Percentiles rank a stretch among this genome's conserved stretches.
These are phyloP conservation scores for Aspergillus clavatus DNA, from an alignment of 2,329 filamentous ascomycete genomes.

Conservation along the genomic window DNA sequence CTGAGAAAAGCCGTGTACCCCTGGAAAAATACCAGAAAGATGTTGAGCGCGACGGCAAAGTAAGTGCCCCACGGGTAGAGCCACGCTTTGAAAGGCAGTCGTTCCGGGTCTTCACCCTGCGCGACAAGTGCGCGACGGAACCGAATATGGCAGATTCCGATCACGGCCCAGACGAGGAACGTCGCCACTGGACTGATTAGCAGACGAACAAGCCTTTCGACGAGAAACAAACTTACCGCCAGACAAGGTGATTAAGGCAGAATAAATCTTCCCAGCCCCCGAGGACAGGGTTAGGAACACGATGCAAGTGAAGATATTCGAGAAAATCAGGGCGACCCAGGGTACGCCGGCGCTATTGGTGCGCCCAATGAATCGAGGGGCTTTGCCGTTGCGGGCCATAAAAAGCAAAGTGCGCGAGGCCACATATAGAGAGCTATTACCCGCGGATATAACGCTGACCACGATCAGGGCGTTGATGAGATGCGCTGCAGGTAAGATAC, in stretches of 20 bases:
- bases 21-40: slow-evolving; percentile 49
- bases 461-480: slow-evolving; percentile 75
- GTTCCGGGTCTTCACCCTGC: slow-evolving; percentile 34
- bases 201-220: background rate
- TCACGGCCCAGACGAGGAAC: slow-evolving; percentile 39
- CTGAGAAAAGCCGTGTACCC: slow-evolving; percentile 51
- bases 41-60: slow-evolving; percentile 43
- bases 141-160: slow-evolving; percentile 40
- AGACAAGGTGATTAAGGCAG: slow-evolving; percentile 31
- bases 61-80: slow-evolving; percentile 52
- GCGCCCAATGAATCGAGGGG: slow-evolving; percentile 63
- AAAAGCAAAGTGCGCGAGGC: slow-evolving; percentile 68
- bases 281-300: slow-evolving; percentile 30
- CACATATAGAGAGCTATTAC: slow-evolving; percentile 74
- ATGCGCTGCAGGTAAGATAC: slow-evolving; percentile 67
- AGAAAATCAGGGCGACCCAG: slow-evolving; percentile 58
- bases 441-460: slow-evolving; percentile 64
- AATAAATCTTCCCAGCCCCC: slow-evolving; percentile 27
- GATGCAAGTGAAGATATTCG: slow-evolving; percentile 60
- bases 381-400: slow-evolving; percentile 70
- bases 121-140: slow-evolving; percentile 37
- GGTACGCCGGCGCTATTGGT: slow-evolving; percentile 61
- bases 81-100: slow-evolving; percentile 46
- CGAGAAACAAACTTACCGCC: slow-evolving; percentile 21
- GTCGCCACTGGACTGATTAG: slow-evolving; percentile 26